Conservation (phyloP, 345 rosid genomes). For the Jatropha curcas region DNA sequence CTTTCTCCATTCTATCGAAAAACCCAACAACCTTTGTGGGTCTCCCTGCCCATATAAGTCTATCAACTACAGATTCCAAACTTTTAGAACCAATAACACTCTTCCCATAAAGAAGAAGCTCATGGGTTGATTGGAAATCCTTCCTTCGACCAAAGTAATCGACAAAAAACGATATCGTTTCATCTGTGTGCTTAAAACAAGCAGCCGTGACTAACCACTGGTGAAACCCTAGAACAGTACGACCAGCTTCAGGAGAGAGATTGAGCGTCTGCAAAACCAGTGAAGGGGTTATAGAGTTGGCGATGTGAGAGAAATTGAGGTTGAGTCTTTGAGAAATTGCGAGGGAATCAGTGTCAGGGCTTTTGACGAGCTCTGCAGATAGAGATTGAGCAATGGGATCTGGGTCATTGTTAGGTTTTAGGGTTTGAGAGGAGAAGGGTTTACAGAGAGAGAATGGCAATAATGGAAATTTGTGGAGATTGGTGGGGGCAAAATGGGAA, state of each 20-base stretch:
- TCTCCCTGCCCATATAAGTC: conserved; percentile 80
- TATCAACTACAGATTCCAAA: conserved; percentile 55
- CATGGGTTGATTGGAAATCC: conserved; percentile 82
- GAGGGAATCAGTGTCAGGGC: conserved; percentile 44
- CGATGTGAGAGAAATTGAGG: conserved; percentile 75
- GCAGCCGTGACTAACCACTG: conserved; percentile 56
- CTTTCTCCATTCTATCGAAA: conserved; percentile 78
- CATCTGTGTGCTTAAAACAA: conserved; percentile 62
- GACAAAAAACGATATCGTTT: conserved; percentile 65
- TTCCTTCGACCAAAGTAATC: conserved; percentile 90
- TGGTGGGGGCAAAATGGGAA: conserved; percentile 23
- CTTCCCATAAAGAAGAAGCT: conserved; percentile 52
- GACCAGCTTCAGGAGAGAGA: conserved; percentile 78
- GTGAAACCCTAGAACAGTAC: conserved; percentile 65
- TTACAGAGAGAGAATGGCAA: conserved; percentile 18
- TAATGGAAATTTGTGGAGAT: conserved; percentile 24
- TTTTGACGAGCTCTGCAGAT: conserved; percentile 62
- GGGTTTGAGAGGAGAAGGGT: conserved; percentile 38
- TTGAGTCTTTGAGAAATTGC: conserved; percentile 59
- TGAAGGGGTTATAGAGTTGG: conserved; percentile 45
- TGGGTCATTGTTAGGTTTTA: conserved; percentile 21
- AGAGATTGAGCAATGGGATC: conserved; percentile 58
- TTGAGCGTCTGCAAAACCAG: conserved; percentile 62
- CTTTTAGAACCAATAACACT: conserved; percentile 54
- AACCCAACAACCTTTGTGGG: conserved; percentile 60